These are phyloP conservation scores for Xylaria nigripes DNA, from an alignment of 495 filamentous ascomycete genomes.

Conservation along the genomic window DNA sequence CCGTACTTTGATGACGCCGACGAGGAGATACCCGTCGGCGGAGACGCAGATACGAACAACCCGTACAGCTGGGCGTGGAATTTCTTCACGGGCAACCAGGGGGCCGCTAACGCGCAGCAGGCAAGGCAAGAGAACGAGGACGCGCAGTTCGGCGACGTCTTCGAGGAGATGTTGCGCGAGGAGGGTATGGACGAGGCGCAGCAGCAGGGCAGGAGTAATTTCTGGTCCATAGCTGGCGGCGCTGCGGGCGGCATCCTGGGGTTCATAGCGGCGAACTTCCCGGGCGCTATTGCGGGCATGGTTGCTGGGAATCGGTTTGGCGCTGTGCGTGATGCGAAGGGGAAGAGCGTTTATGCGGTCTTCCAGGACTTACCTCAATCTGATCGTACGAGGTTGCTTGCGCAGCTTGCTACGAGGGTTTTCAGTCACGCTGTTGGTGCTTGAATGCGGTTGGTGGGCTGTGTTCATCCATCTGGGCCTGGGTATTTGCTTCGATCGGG, in stretches of 20 bases:
- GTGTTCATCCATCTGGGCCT: too few relatives aligned
- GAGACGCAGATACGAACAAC: slow-evolving; percentile 8
- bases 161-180: slow-evolving; percentile 97
- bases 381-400: slow-evolving; percentile 70
- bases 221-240: slow-evolving; percentile 82
- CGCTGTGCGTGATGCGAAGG: slow-evolving; percentile 76
- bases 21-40: slow-evolving; percentile 39
- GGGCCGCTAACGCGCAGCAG: slow-evolving; percentile 13
- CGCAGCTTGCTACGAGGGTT: slow-evolving; percentile 64
- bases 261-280: slow-evolving; percentile 88
- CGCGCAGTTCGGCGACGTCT: slow-evolving; percentile 81
- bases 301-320: slow-evolving; percentile 89
- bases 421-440: slow-evolving; percentile 50
- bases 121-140: slow-evolving; percentile 42
- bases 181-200: slow-evolving; percentile 68
- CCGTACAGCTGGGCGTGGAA: slow-evolving; percentile 44
- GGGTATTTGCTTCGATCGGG: too few relatives aligned
- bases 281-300: slow-evolving; percentile 80
- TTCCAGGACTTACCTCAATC: slow-evolving; percentile 75
- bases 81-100: slow-evolving; percentile 35
- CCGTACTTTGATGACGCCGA: slow-evolving; percentile 52
- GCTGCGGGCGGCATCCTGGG: slow-evolving; percentile 84
- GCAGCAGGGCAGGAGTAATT: slow-evolving; percentile 53
- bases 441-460: slow-evolving; percentile 20
- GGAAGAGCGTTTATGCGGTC: slow-evolving; percentile 91